phyloP scores from a whole-genome alignment of 2,329 filamentous ascomycete genomes.

The Arthrobotrys megalospora region DNA sequence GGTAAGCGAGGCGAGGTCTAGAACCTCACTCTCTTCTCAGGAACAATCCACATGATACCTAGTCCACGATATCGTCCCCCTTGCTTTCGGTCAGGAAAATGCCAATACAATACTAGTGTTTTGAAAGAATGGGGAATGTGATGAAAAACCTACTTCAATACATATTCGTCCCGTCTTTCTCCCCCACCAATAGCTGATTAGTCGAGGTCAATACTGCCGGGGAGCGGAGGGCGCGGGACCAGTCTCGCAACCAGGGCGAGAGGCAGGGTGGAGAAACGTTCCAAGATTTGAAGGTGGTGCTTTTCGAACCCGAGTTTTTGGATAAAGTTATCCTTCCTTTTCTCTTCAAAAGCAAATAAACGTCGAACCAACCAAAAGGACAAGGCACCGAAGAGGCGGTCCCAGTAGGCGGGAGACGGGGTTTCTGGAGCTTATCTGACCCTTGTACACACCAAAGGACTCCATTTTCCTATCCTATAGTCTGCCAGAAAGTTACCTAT shows the following conservation, averaged over 20 bases:
- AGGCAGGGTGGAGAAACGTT: not conserved
- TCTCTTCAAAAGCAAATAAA: conserved; percentile 31
- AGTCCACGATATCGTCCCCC: no score
- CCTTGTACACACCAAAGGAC: not conserved
- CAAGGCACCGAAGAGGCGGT: conserved; percentile 6
- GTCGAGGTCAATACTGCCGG: no score
- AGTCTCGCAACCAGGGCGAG: not conserved
- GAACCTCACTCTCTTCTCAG: not conserved
- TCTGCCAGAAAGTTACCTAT: no score
- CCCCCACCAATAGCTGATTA: not conserved
- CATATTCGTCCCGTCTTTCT: conserved; percentile 10
- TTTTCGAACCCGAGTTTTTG: conserved; percentile 32
- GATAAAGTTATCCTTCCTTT: conserved; percentile 42
- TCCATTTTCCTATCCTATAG: not conserved
- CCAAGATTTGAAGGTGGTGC: conserved; percentile 11
- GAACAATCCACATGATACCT: conserved; percentile 6
- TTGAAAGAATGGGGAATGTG: conserved; percentile 6
- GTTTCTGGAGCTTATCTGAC: conserved; percentile 1
- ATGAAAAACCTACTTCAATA: not conserved
- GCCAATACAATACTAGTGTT: not conserved
- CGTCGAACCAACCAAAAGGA: no score
- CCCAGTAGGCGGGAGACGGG: conserved; percentile 50
- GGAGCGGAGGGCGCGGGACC: no score
- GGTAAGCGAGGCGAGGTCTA: conserved; percentile 5
- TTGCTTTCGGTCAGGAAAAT: no score